phyloP scores from a whole-genome alignment of 352 stramenopile genomes.

The Pythium apleroticum region DNA sequence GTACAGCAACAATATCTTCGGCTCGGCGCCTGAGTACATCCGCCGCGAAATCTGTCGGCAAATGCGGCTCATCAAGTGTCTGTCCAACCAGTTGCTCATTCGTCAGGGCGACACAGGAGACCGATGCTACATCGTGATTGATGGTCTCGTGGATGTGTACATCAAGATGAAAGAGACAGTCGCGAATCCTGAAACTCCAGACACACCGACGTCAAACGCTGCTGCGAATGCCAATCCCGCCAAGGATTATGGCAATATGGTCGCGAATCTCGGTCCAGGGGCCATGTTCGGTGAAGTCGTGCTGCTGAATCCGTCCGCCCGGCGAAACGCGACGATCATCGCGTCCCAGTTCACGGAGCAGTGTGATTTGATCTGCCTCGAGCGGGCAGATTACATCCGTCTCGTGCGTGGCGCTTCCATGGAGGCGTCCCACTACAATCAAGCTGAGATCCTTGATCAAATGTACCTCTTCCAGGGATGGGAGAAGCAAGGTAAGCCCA shows the following conservation, averaged over 20 bases:
- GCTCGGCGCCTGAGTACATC: slow-evolving; percentile 71
- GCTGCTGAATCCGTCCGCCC: slow-evolving; percentile 60
- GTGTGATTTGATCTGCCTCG: slow-evolving; percentile 71
- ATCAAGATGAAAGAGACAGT: slow-evolving; percentile 50
- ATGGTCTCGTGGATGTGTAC: slow-evolving; percentile 74
- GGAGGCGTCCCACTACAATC: slow-evolving; percentile 79
- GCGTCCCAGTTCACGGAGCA: slow-evolving; percentile 60
- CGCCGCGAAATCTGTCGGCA: slow-evolving; percentile 75
- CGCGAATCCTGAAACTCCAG: background rate
- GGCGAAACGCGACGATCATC: slow-evolving; percentile 69
- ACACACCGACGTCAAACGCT: background rate
- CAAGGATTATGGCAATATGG: slow-evolving; percentile 54
- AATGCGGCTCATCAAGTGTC: slow-evolving; percentile 65
- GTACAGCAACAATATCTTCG: slow-evolving; percentile 85
- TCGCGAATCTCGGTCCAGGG: slow-evolving; percentile 61
- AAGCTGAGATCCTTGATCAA: slow-evolving; percentile 71
- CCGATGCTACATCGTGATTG: slow-evolving; percentile 77
- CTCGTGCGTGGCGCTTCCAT: slow-evolving; percentile 73
- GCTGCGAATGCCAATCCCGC: background rate
- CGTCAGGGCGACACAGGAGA: slow-evolving; percentile 72
- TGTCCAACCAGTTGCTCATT: slow-evolving; percentile 58
- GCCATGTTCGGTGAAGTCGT: slow-evolving; percentile 81
- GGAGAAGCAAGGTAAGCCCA: slow-evolving; percentile 55
- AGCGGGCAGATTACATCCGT: slow-evolving; percentile 70
- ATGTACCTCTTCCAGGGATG: slow-evolving; percentile 74